Percentiles rank a stretch among this genome's conserved stretches.
These are phyloP conservation scores for Diaporthe capsici DNA, from an alignment of 2,329 filamentous ascomycete species.

Conservation along the genomic window DNA sequence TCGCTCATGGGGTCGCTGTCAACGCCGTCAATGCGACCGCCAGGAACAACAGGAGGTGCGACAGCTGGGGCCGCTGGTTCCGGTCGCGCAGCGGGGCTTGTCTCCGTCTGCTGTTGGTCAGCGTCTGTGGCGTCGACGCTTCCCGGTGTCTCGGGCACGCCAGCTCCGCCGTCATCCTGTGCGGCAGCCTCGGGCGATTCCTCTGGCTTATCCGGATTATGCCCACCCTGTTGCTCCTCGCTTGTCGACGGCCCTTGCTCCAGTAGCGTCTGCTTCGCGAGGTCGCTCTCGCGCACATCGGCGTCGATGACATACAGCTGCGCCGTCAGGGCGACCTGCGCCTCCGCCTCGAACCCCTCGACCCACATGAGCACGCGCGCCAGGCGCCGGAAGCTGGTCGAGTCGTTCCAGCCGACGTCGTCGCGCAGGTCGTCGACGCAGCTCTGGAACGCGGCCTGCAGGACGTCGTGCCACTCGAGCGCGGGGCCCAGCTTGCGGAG, in stretches of 20 bases:
- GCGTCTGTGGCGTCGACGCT: too few species aligned
- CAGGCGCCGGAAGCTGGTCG: constrained; percentile 40
- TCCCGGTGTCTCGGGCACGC: too few species aligned
- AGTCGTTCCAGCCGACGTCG: constrained; percentile 43
- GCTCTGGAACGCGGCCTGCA: constrained; percentile 41
- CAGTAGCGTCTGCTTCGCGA: not conserved
- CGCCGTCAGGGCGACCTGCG: constrained; percentile 42
- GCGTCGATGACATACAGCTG: constrained; percentile 42
- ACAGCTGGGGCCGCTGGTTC: not conserved
- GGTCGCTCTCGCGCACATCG: not conserved
- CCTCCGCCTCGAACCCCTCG: constrained; percentile 43
- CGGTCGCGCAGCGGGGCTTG: not conserved
- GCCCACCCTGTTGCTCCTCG: not conserved
- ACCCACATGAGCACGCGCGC: constrained; percentile 42
- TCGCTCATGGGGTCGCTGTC: not conserved
- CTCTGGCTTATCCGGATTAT: not conserved
- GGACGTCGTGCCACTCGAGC: constrained; percentile 41
- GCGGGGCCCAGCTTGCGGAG: constrained; percentile 40
- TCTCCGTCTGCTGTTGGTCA: too few species aligned
- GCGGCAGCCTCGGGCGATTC: not conserved
- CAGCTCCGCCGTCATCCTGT: not conserved
- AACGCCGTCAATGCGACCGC: too few species aligned
- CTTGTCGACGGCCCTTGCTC: not conserved
- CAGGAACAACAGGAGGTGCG: not conserved
- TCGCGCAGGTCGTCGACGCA: constrained; percentile 38